Evolutionary conservation across 208 protist genomes (phyloP).

Genomic region (Herpetomonas tarakana): DNA sequence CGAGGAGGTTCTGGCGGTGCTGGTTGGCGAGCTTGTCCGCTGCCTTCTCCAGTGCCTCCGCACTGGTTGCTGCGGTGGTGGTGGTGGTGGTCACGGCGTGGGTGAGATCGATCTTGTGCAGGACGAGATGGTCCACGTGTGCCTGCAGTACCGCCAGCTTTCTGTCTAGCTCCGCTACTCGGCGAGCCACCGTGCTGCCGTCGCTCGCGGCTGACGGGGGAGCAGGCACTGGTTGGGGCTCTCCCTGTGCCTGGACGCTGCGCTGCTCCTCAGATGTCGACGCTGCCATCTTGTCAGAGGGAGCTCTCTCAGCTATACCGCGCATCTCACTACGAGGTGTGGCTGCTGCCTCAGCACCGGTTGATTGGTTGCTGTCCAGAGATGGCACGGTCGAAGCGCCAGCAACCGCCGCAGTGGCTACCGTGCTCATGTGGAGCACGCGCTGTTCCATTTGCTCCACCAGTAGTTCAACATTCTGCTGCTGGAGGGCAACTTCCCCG

Average conservation of each 20-base stretch:
- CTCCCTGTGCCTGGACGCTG: too few relatives aligned
- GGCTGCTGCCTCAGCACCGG: too few relatives aligned
- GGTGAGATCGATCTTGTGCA: constrained; percentile 32
- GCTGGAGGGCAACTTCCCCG: constrained; percentile 49
- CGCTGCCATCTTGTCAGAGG: too few relatives aligned
- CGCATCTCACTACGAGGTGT: too few relatives aligned
- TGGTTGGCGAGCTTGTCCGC: constrained; percentile 12
- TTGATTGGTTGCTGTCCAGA: too few relatives aligned
- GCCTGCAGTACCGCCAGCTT: constrained; percentile 30
- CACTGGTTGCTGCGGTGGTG: constrained; percentile 2
- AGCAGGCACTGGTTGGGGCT: too few relatives aligned
- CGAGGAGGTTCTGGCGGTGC: constrained; percentile 12
- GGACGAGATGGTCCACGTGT: constrained; percentile 34
- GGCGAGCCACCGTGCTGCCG: not conserved
- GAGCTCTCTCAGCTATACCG: too few relatives aligned
- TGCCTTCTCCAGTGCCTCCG: constrained; percentile 3
- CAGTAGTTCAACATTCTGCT: constrained; percentile 59
- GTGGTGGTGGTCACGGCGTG: not conserved
- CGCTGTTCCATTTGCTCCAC: constrained; percentile 63
- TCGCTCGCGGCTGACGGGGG: constrained; percentile 1
- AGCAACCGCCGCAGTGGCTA: not conserved
- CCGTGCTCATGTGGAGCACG: constrained; percentile 13
- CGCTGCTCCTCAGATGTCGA: too few relatives aligned
- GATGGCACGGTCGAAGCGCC: not conserved
- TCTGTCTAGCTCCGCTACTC: not conserved